These are phyloP conservation scores for Scytalidium sp. DNA, from an alignment of 2,329 filamentous ascomycete species.

Conservation along the genomic window DNA sequence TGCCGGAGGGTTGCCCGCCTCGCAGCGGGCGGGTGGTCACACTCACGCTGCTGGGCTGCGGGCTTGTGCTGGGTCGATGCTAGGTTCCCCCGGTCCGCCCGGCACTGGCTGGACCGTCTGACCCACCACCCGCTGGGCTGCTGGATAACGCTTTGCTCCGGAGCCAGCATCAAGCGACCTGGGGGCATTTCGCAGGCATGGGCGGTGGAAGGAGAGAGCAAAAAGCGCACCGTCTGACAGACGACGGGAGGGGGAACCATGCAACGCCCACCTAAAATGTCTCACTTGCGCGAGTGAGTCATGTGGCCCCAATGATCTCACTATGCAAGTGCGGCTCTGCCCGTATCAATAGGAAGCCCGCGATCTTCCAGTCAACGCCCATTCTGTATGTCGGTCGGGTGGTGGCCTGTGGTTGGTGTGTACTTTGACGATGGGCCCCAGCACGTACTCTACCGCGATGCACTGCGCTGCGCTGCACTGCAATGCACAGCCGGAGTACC, in stretches of 20 bases:
- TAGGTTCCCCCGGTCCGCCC: background rate
- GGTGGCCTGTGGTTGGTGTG: too few species aligned
- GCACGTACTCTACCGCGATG: background rate
- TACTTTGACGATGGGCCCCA: too few species aligned
- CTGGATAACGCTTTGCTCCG: too few species aligned
- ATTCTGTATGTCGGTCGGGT: too few species aligned
- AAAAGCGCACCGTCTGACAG: background rate
- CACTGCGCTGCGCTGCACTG: background rate
- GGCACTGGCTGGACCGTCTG: background rate
- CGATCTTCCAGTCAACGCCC: conserved; percentile 3
- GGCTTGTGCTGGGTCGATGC: background rate
- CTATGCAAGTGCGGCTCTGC: conserved; percentile 15
- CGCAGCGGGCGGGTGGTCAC: too few species aligned
- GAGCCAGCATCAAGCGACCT: too few species aligned
- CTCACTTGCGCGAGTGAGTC: background rate
- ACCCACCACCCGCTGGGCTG: background rate
- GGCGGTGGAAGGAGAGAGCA: background rate
- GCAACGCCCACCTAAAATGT: background rate
- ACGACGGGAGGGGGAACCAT: background rate
- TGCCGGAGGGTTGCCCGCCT: too few species aligned
- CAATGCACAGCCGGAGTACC: background rate
- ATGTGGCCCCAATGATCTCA: background rate
- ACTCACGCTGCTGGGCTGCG: too few species aligned
- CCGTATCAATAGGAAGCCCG: conserved; percentile 10
- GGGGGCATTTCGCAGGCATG: background rate